Evolutionary conservation across 2,329 filamentous ascomycete species (phyloP).

Genomic region (Lachnellula hyalina): DNA sequence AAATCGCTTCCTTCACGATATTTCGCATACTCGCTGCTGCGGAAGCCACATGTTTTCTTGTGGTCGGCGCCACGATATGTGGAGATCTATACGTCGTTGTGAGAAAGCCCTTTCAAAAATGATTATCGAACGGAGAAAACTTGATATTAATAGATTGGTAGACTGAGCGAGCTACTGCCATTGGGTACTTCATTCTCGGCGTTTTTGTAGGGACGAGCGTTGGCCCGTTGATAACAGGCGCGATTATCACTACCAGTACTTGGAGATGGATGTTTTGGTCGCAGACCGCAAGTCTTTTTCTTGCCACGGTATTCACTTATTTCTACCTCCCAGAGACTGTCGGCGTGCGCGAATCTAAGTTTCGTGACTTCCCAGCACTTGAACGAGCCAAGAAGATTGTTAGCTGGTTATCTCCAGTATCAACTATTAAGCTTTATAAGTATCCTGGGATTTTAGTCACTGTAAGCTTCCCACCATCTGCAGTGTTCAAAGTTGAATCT

Average conservation of each 20-base stretch:
- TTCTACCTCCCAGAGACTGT: neutral
- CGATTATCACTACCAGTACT: conserved; percentile 29
- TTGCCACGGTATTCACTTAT: neutral
- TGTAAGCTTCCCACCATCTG: conserved; percentile 5
- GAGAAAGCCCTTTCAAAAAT: neutral
- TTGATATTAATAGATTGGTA: conserved; percentile 18
- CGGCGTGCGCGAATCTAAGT: neutral
- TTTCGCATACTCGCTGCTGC: conserved; percentile 10
- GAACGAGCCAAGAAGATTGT: neutral
- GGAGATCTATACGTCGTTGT: conserved; percentile 15
- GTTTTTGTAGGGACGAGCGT: conserved; percentile 37
- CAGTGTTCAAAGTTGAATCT: neutral
- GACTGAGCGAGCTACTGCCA: conserved; percentile 37
- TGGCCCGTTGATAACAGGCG: conserved; percentile 30
- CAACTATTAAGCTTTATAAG: conserved; percentile 10
- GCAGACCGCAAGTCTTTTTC: conserved; percentile 14
- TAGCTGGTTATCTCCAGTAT: conserved; percentile 19
- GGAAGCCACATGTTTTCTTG: conserved; percentile 14
- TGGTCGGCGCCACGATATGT: conserved; percentile 13
- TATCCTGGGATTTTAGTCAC: conserved; percentile 27
- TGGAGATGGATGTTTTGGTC: conserved; percentile 33
- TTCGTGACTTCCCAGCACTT: neutral
- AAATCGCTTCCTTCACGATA: conserved; percentile 7
- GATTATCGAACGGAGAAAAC: neutral
- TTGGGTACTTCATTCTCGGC: conserved; percentile 39